These are phyloP conservation scores for Phytopythium vexans DNA, from an alignment of 352 stramenopile genomes.

Conservation along the genomic window DNA sequence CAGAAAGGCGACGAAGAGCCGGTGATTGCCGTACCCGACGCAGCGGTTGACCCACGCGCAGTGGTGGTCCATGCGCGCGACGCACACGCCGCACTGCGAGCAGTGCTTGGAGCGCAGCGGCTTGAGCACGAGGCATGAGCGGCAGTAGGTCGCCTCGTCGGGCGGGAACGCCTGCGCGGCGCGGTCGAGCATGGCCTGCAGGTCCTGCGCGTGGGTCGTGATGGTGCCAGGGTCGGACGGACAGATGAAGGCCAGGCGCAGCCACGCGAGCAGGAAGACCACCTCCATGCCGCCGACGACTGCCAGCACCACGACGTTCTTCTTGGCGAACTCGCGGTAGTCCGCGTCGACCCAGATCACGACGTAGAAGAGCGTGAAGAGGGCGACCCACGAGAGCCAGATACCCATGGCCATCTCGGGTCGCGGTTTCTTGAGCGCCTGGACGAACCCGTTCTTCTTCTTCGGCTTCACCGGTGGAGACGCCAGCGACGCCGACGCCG, in stretches of 20 bases:
- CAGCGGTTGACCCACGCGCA: conserved; percentile 87
- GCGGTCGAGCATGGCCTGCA: conserved; percentile 48
- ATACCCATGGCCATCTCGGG: conserved; percentile 75
- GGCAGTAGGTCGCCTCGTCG: conserved; percentile 45
- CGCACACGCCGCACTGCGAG: conserved; percentile 65
- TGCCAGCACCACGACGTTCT: conserved; percentile 12
- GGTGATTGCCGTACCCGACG: conserved; percentile 79
- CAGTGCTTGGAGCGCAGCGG: conserved; percentile 84
- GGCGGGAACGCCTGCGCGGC: conserved; percentile 35
- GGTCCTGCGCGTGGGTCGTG: conserved; percentile 45
- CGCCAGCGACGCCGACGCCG: conserved; percentile 29
- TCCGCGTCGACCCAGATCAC: conserved; percentile 49
- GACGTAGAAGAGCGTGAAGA: conserved; percentile 71
- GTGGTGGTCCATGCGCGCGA: conserved; percentile 86
- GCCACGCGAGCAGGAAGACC: conserved; percentile 50
- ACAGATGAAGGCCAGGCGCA: conserved; percentile 46
- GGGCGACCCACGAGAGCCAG: conserved; percentile 65
- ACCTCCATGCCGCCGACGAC: conserved; percentile 37
- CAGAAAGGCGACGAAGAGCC: conserved; percentile 75
- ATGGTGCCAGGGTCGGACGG: conserved; percentile 58
- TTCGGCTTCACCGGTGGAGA: conserved; percentile 12
- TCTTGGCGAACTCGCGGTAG: conserved; percentile 42
- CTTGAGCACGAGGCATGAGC: conserved; percentile 68
- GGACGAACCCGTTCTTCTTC: conserved; percentile 16
- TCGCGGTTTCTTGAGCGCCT: conserved; percentile 37